phyloP scores from a whole-genome alignment of 768 basidiomycete genomes.

The Macrolepiota fuliginosa region DNA sequence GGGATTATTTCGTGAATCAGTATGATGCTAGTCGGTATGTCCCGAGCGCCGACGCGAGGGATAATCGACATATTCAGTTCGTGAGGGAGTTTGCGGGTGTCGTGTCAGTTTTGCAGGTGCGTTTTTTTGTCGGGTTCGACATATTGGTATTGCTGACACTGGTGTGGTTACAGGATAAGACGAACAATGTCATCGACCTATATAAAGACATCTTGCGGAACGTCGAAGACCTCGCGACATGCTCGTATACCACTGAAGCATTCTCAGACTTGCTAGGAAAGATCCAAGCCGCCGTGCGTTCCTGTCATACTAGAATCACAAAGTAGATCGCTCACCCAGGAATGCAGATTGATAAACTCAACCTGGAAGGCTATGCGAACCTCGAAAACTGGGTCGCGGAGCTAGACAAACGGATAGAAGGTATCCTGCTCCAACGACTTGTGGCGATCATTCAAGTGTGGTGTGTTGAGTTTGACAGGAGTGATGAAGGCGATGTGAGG shows the following conservation, averaged over 20 bases:
- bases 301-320: not conserved
- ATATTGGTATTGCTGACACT: not conserved
- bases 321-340: not conserved
- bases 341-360: constrained; percentile 83
- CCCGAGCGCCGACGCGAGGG: constrained; percentile 67
- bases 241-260: constrained; percentile 79
- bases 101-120: constrained; percentile 85
- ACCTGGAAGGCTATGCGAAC: constrained; percentile 93
- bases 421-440: constrained; percentile 72
- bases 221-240: constrained; percentile 85
- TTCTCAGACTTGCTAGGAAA: constrained; percentile 76
- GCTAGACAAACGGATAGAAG: constrained; percentile 81
- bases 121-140: constrained; percentile 7
- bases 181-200: constrained; percentile 88
- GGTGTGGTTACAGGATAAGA: constrained; percentile 67
- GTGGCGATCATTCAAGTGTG: constrained; percentile 78
- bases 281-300: constrained; percentile 80
- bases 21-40: constrained; percentile 83
- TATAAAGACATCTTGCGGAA: constrained; percentile 82
- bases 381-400: constrained; percentile 90
- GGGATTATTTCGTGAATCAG: constrained; percentile 96
- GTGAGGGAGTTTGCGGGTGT: constrained; percentile 94
- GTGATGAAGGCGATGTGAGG: constrained; percentile 67
- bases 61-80: constrained; percentile 89
- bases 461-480: constrained; percentile 83